Evolutionary conservation across 306 rosid genomes (phyloP).

Genomic region (Cyamopsis tetragonoloba): DNA sequence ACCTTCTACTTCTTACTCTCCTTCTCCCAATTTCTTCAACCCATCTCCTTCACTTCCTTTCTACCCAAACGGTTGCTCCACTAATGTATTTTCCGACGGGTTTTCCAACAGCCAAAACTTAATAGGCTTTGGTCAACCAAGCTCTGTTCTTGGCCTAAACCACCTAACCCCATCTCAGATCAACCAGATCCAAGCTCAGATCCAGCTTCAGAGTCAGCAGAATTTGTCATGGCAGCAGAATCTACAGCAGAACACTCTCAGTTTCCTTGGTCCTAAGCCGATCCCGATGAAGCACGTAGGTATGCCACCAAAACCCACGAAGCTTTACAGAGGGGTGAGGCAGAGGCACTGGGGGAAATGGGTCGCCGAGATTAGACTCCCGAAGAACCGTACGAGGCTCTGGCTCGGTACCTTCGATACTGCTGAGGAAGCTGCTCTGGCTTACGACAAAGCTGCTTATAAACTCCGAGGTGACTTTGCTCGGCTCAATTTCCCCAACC

Average conservation of each 20-base stretch:
- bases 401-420: constrained; percentile 99
- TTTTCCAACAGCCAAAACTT: constrained; percentile 30
- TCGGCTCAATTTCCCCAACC: constrained; percentile 82
- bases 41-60: constrained; percentile 26
- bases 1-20: constrained; percentile 29
- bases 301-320: constrained; percentile 56
- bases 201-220: constrained; percentile 39
- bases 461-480: constrained; percentile 97
- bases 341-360: constrained; percentile 99
- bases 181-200: constrained; percentile 68
- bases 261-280: constrained; percentile 55
- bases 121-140: constrained; percentile 41
- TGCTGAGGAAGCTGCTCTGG: constrained; percentile 96
- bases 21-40: constrained; percentile 6
- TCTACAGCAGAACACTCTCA: constrained; percentile 2
- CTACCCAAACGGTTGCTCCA: constrained; percentile 31
- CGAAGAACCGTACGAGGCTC: constrained; percentile 86
- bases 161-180: constrained; percentile 61
- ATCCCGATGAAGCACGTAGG: constrained; percentile 71
- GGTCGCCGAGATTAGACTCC: constrained; percentile 98
- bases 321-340: constrained; percentile 92
- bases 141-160: constrained; percentile 53
- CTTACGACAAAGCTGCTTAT: constrained; percentile 91
- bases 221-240: constrained; percentile 14
- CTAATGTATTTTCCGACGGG: constrained; percentile 41